These are phyloP conservation scores for Trifolium subterraneum DNA, from an alignment of 306 rosid species.

Conservation along the genomic window DNA sequence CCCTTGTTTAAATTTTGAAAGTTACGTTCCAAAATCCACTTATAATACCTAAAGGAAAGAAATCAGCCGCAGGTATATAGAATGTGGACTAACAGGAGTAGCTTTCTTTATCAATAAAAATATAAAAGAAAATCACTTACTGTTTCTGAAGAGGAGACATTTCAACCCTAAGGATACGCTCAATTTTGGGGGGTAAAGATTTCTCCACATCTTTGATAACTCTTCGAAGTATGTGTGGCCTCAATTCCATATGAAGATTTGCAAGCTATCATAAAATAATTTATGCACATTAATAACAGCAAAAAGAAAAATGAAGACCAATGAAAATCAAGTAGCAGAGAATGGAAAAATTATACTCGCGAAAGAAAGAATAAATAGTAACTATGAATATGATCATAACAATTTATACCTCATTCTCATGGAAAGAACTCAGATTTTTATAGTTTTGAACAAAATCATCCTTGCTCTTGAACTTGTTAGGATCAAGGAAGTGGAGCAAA, in stretches of 20 bases:
- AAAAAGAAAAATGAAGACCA: conserved; percentile 9
- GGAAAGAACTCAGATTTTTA: conserved; percentile 96
- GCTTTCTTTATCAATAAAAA: neutral
- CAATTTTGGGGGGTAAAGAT: conserved; percentile 98
- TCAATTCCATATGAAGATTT: conserved; percentile 94
- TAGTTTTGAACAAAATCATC: conserved; percentile 97
- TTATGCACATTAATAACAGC: conserved; percentile 30
- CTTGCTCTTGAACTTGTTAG: conserved; percentile 82
- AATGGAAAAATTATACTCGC: neutral
- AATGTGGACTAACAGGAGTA: conserved; percentile 35
- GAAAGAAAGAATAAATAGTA: conserved; percentile 2
- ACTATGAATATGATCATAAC: neutral
- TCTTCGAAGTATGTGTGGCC: conserved; percentile 98
- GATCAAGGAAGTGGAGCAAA: conserved; percentile 95
- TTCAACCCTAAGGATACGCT: conserved; percentile 96
- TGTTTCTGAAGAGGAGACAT: conserved; percentile 99
- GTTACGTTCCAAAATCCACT: conserved; percentile 99
- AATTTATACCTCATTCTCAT: conserved; percentile 87
- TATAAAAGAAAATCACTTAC: conserved; percentile 51
- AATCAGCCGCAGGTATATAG: conserved; percentile 33
- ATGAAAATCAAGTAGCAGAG: conserved; percentile 7
- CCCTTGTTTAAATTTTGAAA: conserved; percentile 98
- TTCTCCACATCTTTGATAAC: conserved; percentile 99
- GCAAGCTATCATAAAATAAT: conserved; percentile 72
- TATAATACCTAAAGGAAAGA: conserved; percentile 75